A percentile compares a stretch with the other conserved stretches of the same genome.
Evolutionary conservation across 805 yeast genomes (phyloP).

Genomic region (Candida suzukii): DNA sequence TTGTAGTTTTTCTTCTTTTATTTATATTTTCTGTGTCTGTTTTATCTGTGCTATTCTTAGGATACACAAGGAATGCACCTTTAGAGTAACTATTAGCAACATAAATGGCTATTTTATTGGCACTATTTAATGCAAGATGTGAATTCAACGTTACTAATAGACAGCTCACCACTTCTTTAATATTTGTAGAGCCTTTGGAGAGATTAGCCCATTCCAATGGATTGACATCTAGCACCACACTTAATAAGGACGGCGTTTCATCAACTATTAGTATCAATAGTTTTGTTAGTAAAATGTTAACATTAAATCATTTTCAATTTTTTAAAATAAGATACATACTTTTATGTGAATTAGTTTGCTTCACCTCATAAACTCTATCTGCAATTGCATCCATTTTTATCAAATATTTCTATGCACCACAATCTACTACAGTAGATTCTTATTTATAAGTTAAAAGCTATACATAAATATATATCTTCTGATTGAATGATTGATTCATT

Average conservation of each 20-base stretch:
- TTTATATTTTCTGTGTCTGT: conserved; percentile 2
- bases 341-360: conserved; percentile 17
- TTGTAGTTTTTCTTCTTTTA: conserved; percentile 1
- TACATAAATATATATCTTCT: no score
- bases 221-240: conserved; percentile 71
- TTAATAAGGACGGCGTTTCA: conserved; percentile 72
- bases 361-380: conserved; percentile 41
- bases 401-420: no score
- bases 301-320: not conserved
- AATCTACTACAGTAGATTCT: no score
- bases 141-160: conserved; percentile 77
- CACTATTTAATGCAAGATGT: conserved; percentile 77
- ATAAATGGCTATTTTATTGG: conserved; percentile 77
- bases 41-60: conserved; percentile 26
- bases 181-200: conserved; percentile 37
- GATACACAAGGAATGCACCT: conserved; percentile 68
- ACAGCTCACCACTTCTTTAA: conserved; percentile 56
- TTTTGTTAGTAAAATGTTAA: not conserved
- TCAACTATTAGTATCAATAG: conserved; percentile 26
- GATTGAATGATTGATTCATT: no score
- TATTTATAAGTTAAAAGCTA: no score
- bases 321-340: conserved; percentile 26
- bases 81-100: conserved; percentile 53
- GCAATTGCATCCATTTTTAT: conserved; percentile 58
- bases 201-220: conserved; percentile 60